A percentile compares a stretch with the other conserved stretches of the same genome.
These are phyloP conservation scores for Leccinum olivaceopallidum DNA, from an alignment of 768 basidiomycete species.

Conservation along the genomic window DNA sequence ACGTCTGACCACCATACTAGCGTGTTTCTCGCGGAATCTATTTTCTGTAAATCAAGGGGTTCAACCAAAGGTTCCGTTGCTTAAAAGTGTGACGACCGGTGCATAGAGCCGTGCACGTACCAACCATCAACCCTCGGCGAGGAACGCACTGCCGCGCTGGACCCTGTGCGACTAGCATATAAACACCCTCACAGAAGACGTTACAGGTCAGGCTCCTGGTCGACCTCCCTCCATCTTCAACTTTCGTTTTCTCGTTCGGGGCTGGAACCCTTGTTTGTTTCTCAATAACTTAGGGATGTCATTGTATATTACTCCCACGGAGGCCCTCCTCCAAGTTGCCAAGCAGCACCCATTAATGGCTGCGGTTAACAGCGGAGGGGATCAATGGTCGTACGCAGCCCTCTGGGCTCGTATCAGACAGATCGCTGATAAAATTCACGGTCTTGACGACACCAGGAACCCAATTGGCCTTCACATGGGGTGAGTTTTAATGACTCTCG, in stretches of 20 bases:
- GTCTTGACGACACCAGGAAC: slow-evolving; percentile 15
- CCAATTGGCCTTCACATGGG: slow-evolving; percentile 31
- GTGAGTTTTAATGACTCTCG: slow-evolving; percentile 8
- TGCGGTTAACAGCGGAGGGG: slow-evolving; percentile 22
- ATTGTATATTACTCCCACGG: slow-evolving; percentile 27
- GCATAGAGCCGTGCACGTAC: not conserved
- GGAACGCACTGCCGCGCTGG: not conserved
- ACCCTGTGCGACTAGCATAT: slow-evolving; percentile 7
- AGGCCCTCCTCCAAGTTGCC: slow-evolving; percentile 33
- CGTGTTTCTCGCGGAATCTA: not conserved
- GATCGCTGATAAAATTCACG: slow-evolving; percentile 23
- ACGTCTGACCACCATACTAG: not conserved
- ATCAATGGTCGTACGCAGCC: slow-evolving; percentile 33
- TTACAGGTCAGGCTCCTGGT: slow-evolving; percentile 22
- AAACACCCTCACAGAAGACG: not conserved
- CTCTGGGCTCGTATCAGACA: slow-evolving; percentile 33
- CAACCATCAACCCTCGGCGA: slow-evolving; percentile 7
- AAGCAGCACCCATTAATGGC: slow-evolving; percentile 24
- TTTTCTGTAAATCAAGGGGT: not conserved
- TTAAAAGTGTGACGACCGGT: not conserved
- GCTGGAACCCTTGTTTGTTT: slow-evolving; percentile 19
- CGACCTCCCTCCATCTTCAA: slow-evolving; percentile 17
- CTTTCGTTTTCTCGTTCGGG: slow-evolving; percentile 15
- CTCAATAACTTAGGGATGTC: slow-evolving; percentile 12
- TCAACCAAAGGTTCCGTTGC: not conserved